Evolutionary conservation across 306 rosid genomes (phyloP), one percentile per base, ranked within the genome.

Genomic region (Sindora glabra): DNA sequence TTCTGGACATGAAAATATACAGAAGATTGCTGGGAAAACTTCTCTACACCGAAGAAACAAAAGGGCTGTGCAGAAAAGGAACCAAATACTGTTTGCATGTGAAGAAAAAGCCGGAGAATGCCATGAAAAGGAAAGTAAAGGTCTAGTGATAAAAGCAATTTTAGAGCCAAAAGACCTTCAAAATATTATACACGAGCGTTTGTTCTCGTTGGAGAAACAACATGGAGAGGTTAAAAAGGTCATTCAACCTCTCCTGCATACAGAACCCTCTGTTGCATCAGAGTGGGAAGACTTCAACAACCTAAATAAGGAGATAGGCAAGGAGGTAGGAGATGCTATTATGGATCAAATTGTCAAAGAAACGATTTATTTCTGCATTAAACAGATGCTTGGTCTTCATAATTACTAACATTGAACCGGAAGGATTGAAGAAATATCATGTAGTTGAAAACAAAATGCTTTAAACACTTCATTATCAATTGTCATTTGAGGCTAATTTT

Each of bases 291-390:
- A 59, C 57, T 59, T 29, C 37, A 38, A 69, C n/a, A 52, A 50
- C 23, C 46, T 60, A 29, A 37, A 55, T 22, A 42, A 49, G 64
- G 65, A 70, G 51, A 54, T 70, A 21, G 34, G 22, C 19, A 56
- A 9, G 56, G 67, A 69, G 53, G 70, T 78, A 21, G 83, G 77
- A 56, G 79, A 78, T 78, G 68, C 77, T 17, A 74, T 78, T 53
- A 48, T 66, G 56, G 74, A 70, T 60, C 79, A 78, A 40, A 48
- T 78, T 26, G 54, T 78, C 45, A 55, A 3, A 8, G 83, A 78
- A 56, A 69, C 39, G 4, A 30, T 60, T 69, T 56, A 21, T 59
- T 74, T 32, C 55, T 72, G 32, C 40, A 14, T 37, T 60, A 51
- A 67, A 5, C 29, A 33, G 39, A 10, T 2, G 61, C 48, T 59